Evolutionary conservation across 805 yeast genomes (phyloP), one percentile per base, ranked within the genome.

Genomic region (Metschnikowia santaceciliae): DNA sequence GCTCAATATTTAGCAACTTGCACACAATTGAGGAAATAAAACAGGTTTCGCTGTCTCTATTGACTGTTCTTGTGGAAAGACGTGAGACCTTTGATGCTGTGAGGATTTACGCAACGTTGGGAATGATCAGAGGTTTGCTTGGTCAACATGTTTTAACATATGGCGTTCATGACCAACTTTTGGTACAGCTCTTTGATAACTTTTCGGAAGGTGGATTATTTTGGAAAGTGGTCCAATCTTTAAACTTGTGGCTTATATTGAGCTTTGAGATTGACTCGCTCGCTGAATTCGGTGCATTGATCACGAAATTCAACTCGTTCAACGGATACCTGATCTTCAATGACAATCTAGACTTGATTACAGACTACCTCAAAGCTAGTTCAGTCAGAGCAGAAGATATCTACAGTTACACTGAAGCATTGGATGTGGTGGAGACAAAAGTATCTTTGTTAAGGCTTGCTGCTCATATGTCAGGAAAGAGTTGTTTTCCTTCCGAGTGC

Each of bases 21-120:
- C 51, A 48, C 2, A 49, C 62, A 3, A 59, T 63, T 0, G 57
- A 58, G 4, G 71, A 73, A 3, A 53, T 54, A 8, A 50, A 52
- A 3, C 57, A 65, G 1, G 62, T 75, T 2, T 57, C 59, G 1
- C 54, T 41, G 10, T 54, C 75, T 1, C 61, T 58, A 32, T 63
- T 88, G 32, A 65, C 66, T 10, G 76, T 80, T 2, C 64, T 89
- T 39, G 74, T 69, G 23, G 74, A 74, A 7, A 61, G 74, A 19
- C 75, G 77, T 41, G 75, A 78, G 7, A 67, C 82, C 0, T 89
- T 81, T 67, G 95, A 83, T 55, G 89, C 90, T 3, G 81, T 90
- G 0, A 79, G 87, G 63, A 75, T 86, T 2, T 86, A 81, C 54
- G 62, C 85, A 3, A 58, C 81, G 0, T 62, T 71, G 30, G 95